These are phyloP conservation scores for Aspergillus nanangensis DNA, from an alignment of 495 filamentous ascomycete species.

Conservation along the genomic window DNA sequence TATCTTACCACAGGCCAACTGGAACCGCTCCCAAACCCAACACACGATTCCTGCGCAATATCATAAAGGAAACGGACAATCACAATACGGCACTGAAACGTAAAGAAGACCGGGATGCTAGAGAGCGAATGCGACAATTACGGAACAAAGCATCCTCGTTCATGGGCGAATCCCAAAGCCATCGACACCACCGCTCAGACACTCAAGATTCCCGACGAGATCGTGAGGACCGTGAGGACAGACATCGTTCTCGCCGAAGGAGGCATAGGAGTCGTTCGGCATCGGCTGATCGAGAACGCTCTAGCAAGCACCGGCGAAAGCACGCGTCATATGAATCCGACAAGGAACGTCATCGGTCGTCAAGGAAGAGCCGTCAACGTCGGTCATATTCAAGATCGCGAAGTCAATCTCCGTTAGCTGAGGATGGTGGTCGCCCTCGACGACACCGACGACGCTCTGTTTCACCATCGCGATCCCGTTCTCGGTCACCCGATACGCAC, in stretches of 20 bases:
- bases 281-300: constrained; percentile 25
- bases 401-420: constrained; percentile 29
- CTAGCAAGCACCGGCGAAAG: constrained; percentile 22
- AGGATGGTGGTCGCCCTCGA: constrained; percentile 17
- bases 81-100: constrained; percentile 86
- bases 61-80: constrained; percentile 80
- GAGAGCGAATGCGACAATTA: constrained; percentile 53
- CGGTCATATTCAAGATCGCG: constrained; percentile 32
- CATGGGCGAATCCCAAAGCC: constrained; percentile 22
- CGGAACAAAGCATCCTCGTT: constrained; percentile 26
- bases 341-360: constrained; percentile 16
- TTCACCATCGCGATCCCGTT: constrained; percentile 23
- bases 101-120: constrained; percentile 67
- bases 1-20: constrained; percentile 37
- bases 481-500: constrained; percentile 10
- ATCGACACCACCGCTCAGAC: constrained; percentile 11
- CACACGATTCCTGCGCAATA: constrained; percentile 80
- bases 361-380: constrained; percentile 16
- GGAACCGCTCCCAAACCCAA: constrained; percentile 81
- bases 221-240: constrained; percentile 13
- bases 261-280: constrained; percentile 26
- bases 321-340: constrained; percentile 18
- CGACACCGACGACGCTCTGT: constrained; percentile 24
- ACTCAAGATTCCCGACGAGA: constrained; percentile 12
- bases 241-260: constrained; percentile 21